Evolutionary conservation across 2,329 filamentous ascomycete species (phyloP), one percentile per base, ranked within the genome.

Genomic region (Cordyceps farinosa): DNA sequence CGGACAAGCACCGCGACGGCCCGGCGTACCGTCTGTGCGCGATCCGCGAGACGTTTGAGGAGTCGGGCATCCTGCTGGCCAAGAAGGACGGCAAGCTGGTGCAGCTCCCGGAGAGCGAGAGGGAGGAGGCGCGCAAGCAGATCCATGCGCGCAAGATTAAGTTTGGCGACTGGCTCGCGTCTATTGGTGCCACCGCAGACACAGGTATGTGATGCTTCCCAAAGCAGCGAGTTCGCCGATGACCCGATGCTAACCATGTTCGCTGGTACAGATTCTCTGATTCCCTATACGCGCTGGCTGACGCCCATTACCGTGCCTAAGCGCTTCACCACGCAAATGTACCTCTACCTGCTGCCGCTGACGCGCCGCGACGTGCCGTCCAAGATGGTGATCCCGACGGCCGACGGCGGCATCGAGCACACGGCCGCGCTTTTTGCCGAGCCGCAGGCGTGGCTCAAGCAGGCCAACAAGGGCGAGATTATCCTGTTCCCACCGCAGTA

Each of bases 251-350:
- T 59, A 30, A 59, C 27, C 9, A 11, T 5, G 22, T n/a, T 27
- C 17, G 6, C 7, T n/a, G 5, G n/a, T 3, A 15, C 27, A 65
- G 63, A 61, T 1, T 80, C 82, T 44, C 78, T 97, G 3, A 79
- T 91, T 8, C 92, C 93, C 0, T 97, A 96, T 72, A 97, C 93
- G 0, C 86, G 91, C 61, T 98, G 95, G 95, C 83, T 98, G 62
- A 98, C 95, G 2, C 94, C 94, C 0, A 76, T 80, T 0, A 86
- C 84, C 65, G 79, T 89, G 1, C 84, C 87, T 0, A 91, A 88
- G 69, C 85, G 95, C 52, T 99, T 96, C 77, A 91, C 90, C 0
- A 97, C 94, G 0, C 93, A 97, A 73, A 98, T 98, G 94, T 99
- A 98, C 76, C 75, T 98, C 11, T 97, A 97, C 76, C 88, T 96